Percentiles rank a stretch among this genome's conserved stretches.
Evolutionary conservation across 768 basidiomycete genomes (phyloP).

Genomic region (Rhizopogon vesiculosus): DNA sequence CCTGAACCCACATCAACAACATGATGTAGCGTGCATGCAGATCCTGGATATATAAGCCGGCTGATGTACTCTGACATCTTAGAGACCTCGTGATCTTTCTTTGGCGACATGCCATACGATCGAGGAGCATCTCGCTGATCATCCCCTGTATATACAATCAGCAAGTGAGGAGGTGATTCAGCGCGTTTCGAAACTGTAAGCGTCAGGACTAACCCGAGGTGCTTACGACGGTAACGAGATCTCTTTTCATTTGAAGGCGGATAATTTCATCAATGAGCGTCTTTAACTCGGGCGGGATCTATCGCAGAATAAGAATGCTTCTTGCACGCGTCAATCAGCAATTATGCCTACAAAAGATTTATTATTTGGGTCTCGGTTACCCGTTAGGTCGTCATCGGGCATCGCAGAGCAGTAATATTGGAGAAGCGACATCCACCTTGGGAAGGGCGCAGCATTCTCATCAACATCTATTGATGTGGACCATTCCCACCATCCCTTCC

Average conservation of each 20-base stretch:
- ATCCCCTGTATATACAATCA: constrained; percentile 4
- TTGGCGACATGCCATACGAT: constrained; percentile 61
- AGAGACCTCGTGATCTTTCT: constrained; percentile 68
- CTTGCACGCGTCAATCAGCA: background rate
- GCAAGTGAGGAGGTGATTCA: background rate
- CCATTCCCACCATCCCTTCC: constrained; percentile 36
- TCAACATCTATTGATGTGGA: constrained; percentile 12
- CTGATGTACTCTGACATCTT: constrained; percentile 57
- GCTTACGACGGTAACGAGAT: constrained; percentile 5
- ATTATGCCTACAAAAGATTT: background rate
- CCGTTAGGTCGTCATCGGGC: background rate
- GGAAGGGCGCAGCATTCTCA: constrained; percentile 10
- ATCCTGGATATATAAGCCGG: constrained; percentile 24
- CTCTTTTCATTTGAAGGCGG: constrained; percentile 21
- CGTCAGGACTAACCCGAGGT: constrained; percentile 7
- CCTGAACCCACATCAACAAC: constrained; percentile 75
- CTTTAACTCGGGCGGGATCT: constrained; percentile 20
- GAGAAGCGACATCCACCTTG: constrained; percentile 22
- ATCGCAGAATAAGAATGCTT: background rate
- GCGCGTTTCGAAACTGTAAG: background rate
- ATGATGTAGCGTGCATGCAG: constrained; percentile 26
- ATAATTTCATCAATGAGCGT: constrained; percentile 19
- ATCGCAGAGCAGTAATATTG: constrained; percentile 8
- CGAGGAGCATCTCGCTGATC: constrained; percentile 2
- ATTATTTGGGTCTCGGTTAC: background rate